Conservation (phyloP, 1,284 basidiomycete genomes). For the Ceraceosorus guamensis region DNA sequence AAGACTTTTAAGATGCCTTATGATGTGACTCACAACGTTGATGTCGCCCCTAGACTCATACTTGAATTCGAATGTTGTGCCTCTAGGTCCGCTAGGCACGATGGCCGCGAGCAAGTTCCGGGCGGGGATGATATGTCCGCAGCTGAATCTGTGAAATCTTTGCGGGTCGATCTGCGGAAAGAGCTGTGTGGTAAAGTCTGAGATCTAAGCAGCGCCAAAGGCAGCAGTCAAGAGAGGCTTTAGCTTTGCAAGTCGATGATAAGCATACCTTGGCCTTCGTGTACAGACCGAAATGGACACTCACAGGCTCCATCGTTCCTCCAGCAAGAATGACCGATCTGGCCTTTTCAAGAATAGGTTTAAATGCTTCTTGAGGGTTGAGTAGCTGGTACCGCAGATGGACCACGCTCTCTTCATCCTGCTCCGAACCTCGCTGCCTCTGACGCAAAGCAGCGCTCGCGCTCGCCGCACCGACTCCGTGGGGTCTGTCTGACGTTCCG, state of each 20-base stretch:
- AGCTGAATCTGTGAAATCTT: slow-evolving; percentile 71
- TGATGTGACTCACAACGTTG: slow-evolving; percentile 18
- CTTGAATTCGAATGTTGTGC: slow-evolving; percentile 73
- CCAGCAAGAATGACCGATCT: slow-evolving; percentile 81
- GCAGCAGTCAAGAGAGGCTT: neutral
- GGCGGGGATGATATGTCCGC: slow-evolving; percentile 82
- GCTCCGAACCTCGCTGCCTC: no score
- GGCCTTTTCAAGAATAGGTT: slow-evolving; percentile 69
- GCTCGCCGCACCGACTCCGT: neutral
- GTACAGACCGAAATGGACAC: no score
- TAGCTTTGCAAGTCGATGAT: no score
- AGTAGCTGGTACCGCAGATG: slow-evolving; percentile 85
- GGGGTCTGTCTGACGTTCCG: slow-evolving; percentile 11
- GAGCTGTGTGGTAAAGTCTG: slow-evolving; percentile 77
- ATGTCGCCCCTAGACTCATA: slow-evolving; percentile 68
- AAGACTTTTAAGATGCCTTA: no score
- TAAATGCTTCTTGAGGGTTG: slow-evolving; percentile 84
- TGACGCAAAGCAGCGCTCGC: neutral
- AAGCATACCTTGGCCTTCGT: no score
- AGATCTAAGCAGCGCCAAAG: slow-evolving; percentile 58
- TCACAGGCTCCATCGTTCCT: slow-evolving; percentile 86
- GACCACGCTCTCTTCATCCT: slow-evolving; percentile 41
- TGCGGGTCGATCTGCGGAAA: slow-evolving; percentile 63
- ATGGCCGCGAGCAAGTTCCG: slow-evolving; percentile 72
- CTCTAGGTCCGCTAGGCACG: slow-evolving; percentile 68